phyloP scores from a whole-genome alignment of 2,329 filamentous ascomycete species.

The Penicillium corylophilum region DNA sequence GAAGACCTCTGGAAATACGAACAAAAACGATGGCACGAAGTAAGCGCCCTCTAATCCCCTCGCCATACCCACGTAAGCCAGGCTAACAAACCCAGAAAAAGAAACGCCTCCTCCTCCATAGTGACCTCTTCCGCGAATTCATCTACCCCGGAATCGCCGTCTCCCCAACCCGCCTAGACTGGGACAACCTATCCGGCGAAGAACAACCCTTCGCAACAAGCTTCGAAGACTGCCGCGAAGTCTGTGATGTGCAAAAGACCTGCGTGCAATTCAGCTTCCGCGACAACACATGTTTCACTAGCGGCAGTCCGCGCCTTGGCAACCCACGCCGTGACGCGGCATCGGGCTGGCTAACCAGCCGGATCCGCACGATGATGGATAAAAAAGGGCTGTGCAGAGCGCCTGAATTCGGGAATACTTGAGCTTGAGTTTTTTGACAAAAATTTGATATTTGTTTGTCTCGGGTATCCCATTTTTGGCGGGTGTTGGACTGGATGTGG shows the following conservation, averaged over 20 bases:
- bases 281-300: slow-evolving; percentile 31
- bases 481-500: not conserved
- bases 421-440: not conserved
- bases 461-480: not conserved
- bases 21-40: slow-evolving; percentile 59
- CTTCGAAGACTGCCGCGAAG: slow-evolving; percentile 32
- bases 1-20: slow-evolving; percentile 49
- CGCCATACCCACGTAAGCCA: not conserved
- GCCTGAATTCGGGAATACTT: slow-evolving; percentile 27
- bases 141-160: slow-evolving; percentile 33
- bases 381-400: slow-evolving; percentile 27
- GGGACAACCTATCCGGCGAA: slow-evolving; percentile 39
- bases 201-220: slow-evolving; percentile 27
- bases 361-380: slow-evolving; percentile 30
- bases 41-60: slow-evolving; percentile 40
- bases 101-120: slow-evolving; percentile 33
- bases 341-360: slow-evolving; percentile 35
- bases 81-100: slow-evolving; percentile 16
- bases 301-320: slow-evolving; percentile 32
- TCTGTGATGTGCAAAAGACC: slow-evolving; percentile 26
- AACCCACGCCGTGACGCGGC: slow-evolving; percentile 17
- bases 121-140: slow-evolving; percentile 39
- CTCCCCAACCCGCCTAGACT: slow-evolving; percentile 25
- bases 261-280: slow-evolving; percentile 37
- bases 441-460: not conserved